Conservation (phyloP, 2,329 filamentous ascomycete species). For the Pseudogymnoascus sp. region DNA sequence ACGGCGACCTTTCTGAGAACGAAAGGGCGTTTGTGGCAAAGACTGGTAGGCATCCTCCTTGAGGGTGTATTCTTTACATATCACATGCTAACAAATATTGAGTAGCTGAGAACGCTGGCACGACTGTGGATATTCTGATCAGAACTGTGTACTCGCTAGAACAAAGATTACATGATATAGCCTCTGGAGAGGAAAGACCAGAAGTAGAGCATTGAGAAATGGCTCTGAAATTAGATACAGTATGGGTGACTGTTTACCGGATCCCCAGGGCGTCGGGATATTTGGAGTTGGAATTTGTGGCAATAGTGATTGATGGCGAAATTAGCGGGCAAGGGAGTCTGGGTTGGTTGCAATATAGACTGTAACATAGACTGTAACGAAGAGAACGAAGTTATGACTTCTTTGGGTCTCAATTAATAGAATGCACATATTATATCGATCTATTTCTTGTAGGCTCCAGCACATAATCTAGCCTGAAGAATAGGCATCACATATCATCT, state of each 20-base stretch:
- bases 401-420: neutral
- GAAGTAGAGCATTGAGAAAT: neutral
- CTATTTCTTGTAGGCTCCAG: neutral
- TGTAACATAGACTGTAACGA: neutral
- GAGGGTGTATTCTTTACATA: neutral
- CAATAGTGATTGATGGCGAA: neutral
- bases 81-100: conserved; percentile 2
- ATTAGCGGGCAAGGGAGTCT: neutral
- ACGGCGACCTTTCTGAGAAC: conserved; percentile 36
- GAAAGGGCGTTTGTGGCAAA: conserved; percentile 38
- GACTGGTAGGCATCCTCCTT: conserved; percentile 31
- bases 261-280: neutral
- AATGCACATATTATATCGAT: neutral
- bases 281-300: neutral
- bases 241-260: neutral
- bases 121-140: conserved; percentile 22
- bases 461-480: too few relatives aligned
- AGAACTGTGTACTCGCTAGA: conserved; percentile 25
- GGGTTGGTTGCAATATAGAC: neutral
- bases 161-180: conserved; percentile 20
- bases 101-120: conserved; percentile 23
- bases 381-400: neutral
- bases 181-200: neutral
- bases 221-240: neutral
- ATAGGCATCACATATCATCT: neutral